Base-by-base conservation (phyloP, 2,329 filamentous ascomycete genomes). In the Cercospora citrullina region DNA sequence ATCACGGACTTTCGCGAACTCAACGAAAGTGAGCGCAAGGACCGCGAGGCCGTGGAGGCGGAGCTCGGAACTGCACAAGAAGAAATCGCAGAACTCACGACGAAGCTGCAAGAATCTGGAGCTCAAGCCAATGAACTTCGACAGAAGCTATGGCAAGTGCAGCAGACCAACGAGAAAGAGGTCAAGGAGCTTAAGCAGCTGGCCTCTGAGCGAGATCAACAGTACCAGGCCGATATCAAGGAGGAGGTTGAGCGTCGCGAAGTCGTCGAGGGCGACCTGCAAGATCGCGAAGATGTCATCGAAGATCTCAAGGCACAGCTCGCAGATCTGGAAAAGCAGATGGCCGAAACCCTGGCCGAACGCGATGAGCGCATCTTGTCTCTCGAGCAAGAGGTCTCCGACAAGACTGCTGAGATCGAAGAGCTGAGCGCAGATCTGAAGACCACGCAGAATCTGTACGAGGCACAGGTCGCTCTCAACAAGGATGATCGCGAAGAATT, bases 81-180 rank as follows among this genome's bases (percentile, higher is more conserved):
- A 7, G 74, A 80, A 64, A 79, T 84, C 53, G 79, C 78, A 5
- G 77, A 78, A 6, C 76, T 83, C 23, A 78, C 81, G 21, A 63
- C 76, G 26, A 79, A 79, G 64, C 72, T 84, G 5, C 77, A 79
- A 23, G 75, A 79, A 21, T 73, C 76, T n/a, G 82, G 83, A 48
- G 75, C 80, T 16, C 78, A 83, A 68, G 81, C 81, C n/a, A 84
- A 84, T 33, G 79, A 83, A 70, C 78, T 84, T 28, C 81, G 82
- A 3, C 79, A 80, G 64, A 84, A 84, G 73, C 73, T 84, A 5
- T 84, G 82, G 72, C 76, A 81, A 60, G 74, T 81, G 2, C 83
- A 84, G 73, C 77, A 81, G 68, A 75, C 80, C 58, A 79, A 81
- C 70, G 77, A 80, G 51, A 65, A 74, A 28, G 69, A 77, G n/a